Base-by-base conservation (phyloP, 73 alveolate genomes). In the Paramecium tetraurelia region DNA sequence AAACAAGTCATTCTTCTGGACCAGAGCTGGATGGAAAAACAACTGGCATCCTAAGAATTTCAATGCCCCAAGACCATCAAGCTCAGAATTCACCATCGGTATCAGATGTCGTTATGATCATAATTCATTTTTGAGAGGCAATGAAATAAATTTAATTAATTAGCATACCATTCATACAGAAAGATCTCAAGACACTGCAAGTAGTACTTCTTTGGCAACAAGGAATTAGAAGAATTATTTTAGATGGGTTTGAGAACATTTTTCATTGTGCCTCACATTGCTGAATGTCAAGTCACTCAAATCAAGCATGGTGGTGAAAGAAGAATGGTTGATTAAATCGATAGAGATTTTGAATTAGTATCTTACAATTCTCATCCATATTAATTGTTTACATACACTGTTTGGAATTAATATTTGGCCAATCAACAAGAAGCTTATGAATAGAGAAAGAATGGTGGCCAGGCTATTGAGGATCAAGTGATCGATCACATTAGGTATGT, bases 11-110 rank as follows among this genome's bases (percentile, higher is more conserved):
- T 70, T 89, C 57, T 89, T 89, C 84, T 89, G 94, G 94, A 89
- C 94, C 16, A 89, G 94, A 71, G 94, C 94, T 44, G 94, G 94
- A 70, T 89, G 94, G 94, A 89, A 83, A 72, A 89, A 89, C 50
- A 89, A 89, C 57, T 89, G 94, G 94, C 94, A 89, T 63, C 94
- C 94, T 71, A 89, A 89, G 85, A 89, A 89, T 83, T 89, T 89
- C 31, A 89, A 89, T 89, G 94, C 94, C 46, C 94, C 94, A 24
- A 69, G 94, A 71, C 94, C 94, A 58, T 70, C 94, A 59, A 70
- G 84, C 33, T 77, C 89, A 44, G 94, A 89, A 89, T 89, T 89
- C 85, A 70, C 92, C 38, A 89, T 89, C 22, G 94, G 85, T 50
- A 89, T 89, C 33, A 89, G 94, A 89, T 89, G 94, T 85, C 71